phyloP scores from a whole-genome alignment of 495 filamentous ascomycete genomes.

The Letharia lupina region DNA sequence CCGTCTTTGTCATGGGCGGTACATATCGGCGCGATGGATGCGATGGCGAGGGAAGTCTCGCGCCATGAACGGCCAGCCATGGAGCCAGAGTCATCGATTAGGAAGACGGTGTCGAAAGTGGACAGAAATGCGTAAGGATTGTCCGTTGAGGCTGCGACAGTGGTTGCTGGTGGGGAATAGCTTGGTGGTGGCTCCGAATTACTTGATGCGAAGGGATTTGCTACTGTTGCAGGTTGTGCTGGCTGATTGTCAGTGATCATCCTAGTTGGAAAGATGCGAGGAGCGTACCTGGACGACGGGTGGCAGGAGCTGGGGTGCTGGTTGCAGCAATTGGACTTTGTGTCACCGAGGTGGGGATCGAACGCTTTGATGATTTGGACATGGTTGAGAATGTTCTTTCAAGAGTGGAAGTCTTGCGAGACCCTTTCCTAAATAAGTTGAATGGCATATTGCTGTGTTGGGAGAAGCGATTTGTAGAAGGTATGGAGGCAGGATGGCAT shows the following conservation, averaged over 20 bases:
- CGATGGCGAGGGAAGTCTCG: conserved; percentile 64
- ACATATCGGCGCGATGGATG: conserved; percentile 76
- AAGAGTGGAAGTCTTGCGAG: not conserved
- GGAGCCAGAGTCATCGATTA: conserved; percentile 86
- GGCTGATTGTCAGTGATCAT: not conserved
- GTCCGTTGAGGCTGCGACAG: conserved; percentile 34
- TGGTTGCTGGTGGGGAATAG: conserved; percentile 20
- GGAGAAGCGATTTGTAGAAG: not conserved
- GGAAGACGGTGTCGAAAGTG: conserved; percentile 85
- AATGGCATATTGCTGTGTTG: conserved; percentile 18
- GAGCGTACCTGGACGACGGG: conserved; percentile 12
- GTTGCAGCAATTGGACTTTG: not conserved
- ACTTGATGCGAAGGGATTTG: conserved; percentile 16
- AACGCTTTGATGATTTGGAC: conserved; percentile 3
- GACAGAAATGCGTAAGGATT: conserved; percentile 73
- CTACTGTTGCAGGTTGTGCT: conserved; percentile 18
- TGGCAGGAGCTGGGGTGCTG: conserved; percentile 7
- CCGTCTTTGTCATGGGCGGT: conserved; percentile 75
- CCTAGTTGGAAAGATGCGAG: not conserved
- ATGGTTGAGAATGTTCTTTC: not conserved
- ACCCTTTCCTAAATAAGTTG: not conserved
- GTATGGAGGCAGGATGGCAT: conserved; percentile 7
- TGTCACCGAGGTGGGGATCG: conserved; percentile 3
- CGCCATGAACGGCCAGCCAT: conserved; percentile 77
- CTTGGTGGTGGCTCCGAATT: conserved; percentile 14